phyloP scores from a whole-genome alignment of 192 early-diverging fungal species.

The Spinellus fusiger region DNA sequence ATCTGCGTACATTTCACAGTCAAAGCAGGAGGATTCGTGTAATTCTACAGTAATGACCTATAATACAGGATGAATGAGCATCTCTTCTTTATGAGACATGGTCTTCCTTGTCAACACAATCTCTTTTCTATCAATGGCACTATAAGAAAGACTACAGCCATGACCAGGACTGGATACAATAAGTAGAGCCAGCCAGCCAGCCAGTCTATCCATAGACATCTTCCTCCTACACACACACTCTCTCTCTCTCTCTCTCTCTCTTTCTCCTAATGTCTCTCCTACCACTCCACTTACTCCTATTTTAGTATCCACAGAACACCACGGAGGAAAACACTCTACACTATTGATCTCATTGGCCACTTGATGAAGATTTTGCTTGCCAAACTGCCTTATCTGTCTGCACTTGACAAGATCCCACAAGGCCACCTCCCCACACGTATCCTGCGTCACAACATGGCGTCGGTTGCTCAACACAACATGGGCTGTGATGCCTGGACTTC shows the following conservation, averaged over 20 bases:
- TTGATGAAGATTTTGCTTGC: conserved; percentile 46
- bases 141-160: too few species aligned
- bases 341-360: conserved; percentile 54
- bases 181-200: too few species aligned
- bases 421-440: conserved; percentile 70
- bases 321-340: conserved; percentile 75
- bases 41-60: conserved; percentile 81
- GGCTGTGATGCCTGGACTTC: conserved; percentile 61
- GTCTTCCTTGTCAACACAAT: too few species aligned
- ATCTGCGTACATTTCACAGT: conserved; percentile 88
- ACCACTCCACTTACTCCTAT: conserved; percentile 62
- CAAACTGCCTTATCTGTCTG: conserved; percentile 49
- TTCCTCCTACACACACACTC: too few species aligned
- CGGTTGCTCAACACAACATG: conserved; percentile 76
- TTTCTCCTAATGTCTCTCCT: neutral
- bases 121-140: too few species aligned
- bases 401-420: conserved; percentile 86
- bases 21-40: conserved; percentile 73
- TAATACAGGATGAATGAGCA: neutral
- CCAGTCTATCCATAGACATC: too few species aligned
- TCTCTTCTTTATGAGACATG: neutral
- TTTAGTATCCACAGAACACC: conserved; percentile 91
- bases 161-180: too few species aligned
- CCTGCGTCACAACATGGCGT: conserved; percentile 79
- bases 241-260: neutral